Percentiles rank a stretch among this genome's conserved stretches.
Evolutionary conservation across 2,329 filamentous ascomycete species (phyloP).

Genomic region (Sporothrix mexicana): DNA sequence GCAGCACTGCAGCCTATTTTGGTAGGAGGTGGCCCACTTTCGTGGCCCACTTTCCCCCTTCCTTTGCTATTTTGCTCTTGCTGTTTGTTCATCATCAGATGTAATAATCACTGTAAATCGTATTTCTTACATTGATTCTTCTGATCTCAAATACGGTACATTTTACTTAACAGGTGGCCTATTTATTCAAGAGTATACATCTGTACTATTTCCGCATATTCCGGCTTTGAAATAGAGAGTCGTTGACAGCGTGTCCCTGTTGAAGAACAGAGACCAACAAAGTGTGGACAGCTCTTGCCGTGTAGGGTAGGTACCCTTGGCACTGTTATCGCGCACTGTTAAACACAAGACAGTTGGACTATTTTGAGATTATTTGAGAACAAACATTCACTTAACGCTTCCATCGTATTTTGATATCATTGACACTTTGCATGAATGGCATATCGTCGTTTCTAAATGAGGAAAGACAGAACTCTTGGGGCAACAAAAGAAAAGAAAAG

Average conservation of each 20-base stretch:
- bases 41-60: neutral
- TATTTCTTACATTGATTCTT: slow-evolving; percentile 6
- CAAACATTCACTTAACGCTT: neutral
- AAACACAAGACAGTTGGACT: neutral
- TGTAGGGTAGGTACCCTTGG: neutral
- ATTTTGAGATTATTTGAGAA: no score
- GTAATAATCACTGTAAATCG: no score
- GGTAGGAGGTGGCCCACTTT: neutral
- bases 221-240: neutral
- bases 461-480: neutral
- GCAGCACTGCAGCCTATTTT: neutral
- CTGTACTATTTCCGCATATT: neutral
- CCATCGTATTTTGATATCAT: neutral
- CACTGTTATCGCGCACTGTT: slow-evolving; percentile 24
- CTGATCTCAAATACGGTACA: neutral
- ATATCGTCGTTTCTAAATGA: slow-evolving; percentile 10
- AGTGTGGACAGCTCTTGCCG: neutral
- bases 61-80: neutral
- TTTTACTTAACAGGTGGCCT: neutral
- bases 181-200: no score
- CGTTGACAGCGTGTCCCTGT: neutral
- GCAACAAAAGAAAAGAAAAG: neutral
- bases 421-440: neutral
- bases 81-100: no score
- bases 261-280: neutral